phyloP scores from a whole-genome alignment of 768 basidiomycete species.

The Rhizopogon vesiculosus region DNA sequence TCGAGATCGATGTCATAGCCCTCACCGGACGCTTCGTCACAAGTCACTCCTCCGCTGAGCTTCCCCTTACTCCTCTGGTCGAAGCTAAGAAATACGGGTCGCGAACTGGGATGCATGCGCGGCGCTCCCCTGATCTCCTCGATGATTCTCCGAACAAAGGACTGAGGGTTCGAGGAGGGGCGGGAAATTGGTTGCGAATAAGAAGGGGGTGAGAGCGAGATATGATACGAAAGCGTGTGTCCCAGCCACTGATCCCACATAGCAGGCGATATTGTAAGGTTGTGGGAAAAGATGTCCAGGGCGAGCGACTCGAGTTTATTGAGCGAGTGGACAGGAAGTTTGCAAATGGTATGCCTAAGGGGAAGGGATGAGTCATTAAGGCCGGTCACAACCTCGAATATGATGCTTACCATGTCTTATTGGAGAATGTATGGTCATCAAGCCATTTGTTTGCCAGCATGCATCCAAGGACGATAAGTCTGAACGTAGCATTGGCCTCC shows the following conservation, averaged over 20 bases:
- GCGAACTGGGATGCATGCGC: slow-evolving; percentile 24
- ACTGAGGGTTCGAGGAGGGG: slow-evolving; percentile 67
- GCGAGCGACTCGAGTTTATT: slow-evolving; percentile 71
- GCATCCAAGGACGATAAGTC: slow-evolving; percentile 71
- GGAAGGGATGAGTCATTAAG: slow-evolving; percentile 2
- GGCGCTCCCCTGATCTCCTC: slow-evolving; percentile 63
- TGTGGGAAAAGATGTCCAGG: slow-evolving; percentile 64
- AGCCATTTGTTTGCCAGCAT: slow-evolving; percentile 90
- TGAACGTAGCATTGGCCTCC: slow-evolving; percentile 64
- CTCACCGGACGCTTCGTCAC: slow-evolving; percentile 32
- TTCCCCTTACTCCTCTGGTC: slow-evolving; percentile 59
- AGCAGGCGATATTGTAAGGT: slow-evolving; percentile 59
- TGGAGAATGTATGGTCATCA: slow-evolving; percentile 85
- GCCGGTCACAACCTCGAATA: background rate
- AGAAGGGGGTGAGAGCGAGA: slow-evolving; percentile 51
- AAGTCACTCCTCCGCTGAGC: slow-evolving; percentile 37
- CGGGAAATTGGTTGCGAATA: slow-evolving; percentile 75
- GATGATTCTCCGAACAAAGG: slow-evolving; percentile 61
- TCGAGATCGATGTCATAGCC: slow-evolving; percentile 74
- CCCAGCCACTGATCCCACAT: slow-evolving; percentile 72
- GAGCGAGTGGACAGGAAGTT: slow-evolving; percentile 61
- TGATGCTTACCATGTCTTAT: slow-evolving; percentile 73
- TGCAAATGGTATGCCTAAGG: slow-evolving; percentile 75
- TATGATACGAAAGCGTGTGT: slow-evolving; percentile 61
- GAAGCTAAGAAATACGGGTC: slow-evolving; percentile 69